Conservation (phyloP, 169 alveolate species). For the Plasmodium ovale region DNA sequence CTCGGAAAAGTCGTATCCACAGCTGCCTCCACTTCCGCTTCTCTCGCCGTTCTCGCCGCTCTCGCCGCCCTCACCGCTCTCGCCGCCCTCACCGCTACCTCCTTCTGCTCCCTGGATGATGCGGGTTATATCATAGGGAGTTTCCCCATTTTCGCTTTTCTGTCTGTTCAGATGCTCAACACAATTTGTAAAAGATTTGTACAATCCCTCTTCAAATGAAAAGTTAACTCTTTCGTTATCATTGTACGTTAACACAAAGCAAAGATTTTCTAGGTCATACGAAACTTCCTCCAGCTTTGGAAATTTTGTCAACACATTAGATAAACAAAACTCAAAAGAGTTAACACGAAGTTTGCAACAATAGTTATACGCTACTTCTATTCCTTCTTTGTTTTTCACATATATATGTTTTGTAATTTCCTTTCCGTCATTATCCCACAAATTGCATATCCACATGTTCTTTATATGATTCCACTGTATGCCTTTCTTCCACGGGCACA, state of each 20-base stretch:
- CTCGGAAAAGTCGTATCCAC: neutral
- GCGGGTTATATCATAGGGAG: conserved; percentile 9
- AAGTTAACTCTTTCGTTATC: conserved; percentile 24
- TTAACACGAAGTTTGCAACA: conserved; percentile 15
- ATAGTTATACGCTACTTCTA: conserved; percentile 70
- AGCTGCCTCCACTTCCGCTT: neutral
- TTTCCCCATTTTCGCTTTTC: conserved; percentile 34
- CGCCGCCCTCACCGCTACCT: conserved; percentile 14
- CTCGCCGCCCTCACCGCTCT: conserved; percentile 3
- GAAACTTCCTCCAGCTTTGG: conserved; percentile 62
- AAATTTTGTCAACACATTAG: conserved; percentile 44
- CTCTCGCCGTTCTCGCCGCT: neutral
- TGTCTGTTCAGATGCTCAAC: conserved; percentile 50
- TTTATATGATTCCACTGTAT: conserved; percentile 57
- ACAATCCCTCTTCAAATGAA: conserved; percentile 64
- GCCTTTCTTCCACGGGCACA: conserved; percentile 74
- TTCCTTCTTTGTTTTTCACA: conserved; percentile 66
- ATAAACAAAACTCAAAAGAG: conserved; percentile 42
- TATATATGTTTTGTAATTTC: conserved; percentile 70
- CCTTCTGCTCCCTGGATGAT: conserved; percentile 14
- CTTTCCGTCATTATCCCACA: conserved; percentile 58
- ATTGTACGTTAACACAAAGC: conserved; percentile 25
- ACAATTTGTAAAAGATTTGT: conserved; percentile 26
- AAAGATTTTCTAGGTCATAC: conserved; percentile 15
- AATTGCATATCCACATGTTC: conserved; percentile 68